Evolutionary conservation across 2,329 filamentous ascomycete genomes (phyloP).

Genomic region (Rugonectria rugulosa): DNA sequence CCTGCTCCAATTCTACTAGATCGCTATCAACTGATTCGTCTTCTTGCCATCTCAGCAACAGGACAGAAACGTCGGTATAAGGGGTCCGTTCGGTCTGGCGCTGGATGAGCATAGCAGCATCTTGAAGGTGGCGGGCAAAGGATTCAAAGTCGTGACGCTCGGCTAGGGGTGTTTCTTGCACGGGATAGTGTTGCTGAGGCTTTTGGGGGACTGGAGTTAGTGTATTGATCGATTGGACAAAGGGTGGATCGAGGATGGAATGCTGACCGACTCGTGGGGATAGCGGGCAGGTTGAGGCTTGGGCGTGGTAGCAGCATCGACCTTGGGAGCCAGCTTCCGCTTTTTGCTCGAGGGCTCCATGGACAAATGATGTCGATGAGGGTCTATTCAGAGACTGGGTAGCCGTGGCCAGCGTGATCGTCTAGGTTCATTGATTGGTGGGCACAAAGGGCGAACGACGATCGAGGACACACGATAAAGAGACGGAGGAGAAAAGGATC

Average conservation of each 20-base stretch:
- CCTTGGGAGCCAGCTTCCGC: conserved; percentile 54
- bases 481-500: not conserved
- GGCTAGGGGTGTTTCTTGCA: conserved; percentile 49
- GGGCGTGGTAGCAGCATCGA: conserved; percentile 43
- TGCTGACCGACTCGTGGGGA: conserved; percentile 46
- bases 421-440: conserved; percentile 35
- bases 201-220: conserved; percentile 32
- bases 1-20: conserved; percentile 61
- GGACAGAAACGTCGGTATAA: conserved; percentile 66
- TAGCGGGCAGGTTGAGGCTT: conserved; percentile 44
- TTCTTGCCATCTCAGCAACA: conserved; percentile 70
- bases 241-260: conserved; percentile 27
- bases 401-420: conserved; percentile 30
- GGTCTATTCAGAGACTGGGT: conserved; percentile 24
- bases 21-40: conserved; percentile 62
- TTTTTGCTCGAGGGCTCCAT: conserved; percentile 55
- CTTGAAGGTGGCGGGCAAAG: conserved; percentile 72
- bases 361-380: conserved; percentile 29
- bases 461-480: not conserved
- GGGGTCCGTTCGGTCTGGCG: conserved; percentile 66
- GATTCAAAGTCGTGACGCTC: conserved; percentile 71
- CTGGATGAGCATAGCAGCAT: conserved; percentile 73
- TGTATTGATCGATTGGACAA: conserved; percentile 18
- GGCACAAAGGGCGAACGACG: conserved; percentile 4
- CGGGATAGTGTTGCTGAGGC: conserved; percentile 45